Conservation (phyloP, 164 flowering plant species). For the Euptelea pleiosperma region DNA sequence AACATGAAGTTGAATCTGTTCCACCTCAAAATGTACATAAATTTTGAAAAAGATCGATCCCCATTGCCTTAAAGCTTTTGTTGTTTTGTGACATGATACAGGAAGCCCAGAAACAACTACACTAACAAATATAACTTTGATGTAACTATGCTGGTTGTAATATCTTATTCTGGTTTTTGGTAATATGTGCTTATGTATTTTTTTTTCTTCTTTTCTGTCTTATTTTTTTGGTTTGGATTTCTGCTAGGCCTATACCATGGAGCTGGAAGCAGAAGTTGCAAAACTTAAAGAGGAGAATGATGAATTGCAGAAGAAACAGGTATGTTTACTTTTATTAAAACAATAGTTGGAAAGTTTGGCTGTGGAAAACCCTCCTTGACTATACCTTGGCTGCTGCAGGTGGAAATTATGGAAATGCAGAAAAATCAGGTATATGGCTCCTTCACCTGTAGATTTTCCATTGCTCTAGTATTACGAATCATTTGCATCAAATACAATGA, state of each 20-base stretch:
- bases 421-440: conserved; percentile 61
- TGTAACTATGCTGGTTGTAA: too few species aligned
- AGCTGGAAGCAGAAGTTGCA: conserved; percentile 86
- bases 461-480: not conserved
- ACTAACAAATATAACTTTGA: too few species aligned
- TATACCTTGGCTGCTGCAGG: conserved; percentile 45
- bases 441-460: not conserved
- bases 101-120: too few species aligned
- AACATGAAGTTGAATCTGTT: not conserved
- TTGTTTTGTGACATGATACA: too few species aligned
- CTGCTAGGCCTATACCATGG: conserved; percentile 87
- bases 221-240: conserved; percentile 7
- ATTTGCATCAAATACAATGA: not conserved
- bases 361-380: conserved; percentile 7
- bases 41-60: not conserved
- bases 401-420: conserved; percentile 60
- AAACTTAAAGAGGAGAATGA: conserved; percentile 82
- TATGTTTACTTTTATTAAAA: conserved; percentile 13
- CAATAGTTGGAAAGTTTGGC: not conserved
- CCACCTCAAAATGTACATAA: not conserved
- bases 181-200: too few species aligned
- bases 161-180: too few species aligned
- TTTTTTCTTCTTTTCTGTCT: not conserved
- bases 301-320: conserved; percentile 72
- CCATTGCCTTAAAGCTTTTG: not conserved